Conservation (phyloP, 129 eudicot species). For the Deinandra increscens region DNA sequence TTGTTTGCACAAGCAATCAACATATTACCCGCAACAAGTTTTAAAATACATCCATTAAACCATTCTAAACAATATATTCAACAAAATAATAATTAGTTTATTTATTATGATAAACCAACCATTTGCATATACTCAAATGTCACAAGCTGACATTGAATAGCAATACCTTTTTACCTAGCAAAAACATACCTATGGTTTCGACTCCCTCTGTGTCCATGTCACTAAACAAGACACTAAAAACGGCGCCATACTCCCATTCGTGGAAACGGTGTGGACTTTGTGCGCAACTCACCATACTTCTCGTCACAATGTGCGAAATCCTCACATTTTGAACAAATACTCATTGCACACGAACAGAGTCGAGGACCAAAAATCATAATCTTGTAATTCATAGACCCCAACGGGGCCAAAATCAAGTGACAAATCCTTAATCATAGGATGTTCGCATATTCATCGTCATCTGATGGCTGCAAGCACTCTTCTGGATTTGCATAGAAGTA, state of each 20-base stretch:
- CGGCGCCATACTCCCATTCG: constrained; percentile 11
- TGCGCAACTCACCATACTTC: constrained; percentile 16
- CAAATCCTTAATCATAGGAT: constrained; percentile 24
- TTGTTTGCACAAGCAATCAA: too few species aligned
- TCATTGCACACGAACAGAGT: constrained; percentile 6
- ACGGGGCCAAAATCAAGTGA: constrained; percentile 5
- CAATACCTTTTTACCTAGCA: constrained; percentile 2
- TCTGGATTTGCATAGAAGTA: constrained; percentile 90
- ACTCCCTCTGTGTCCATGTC: constrained; percentile 20
- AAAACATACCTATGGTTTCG: constrained; percentile 12
- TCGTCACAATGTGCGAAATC: constrained; percentile 10
- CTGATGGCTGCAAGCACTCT: constrained; percentile 74
- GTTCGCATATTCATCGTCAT: constrained; percentile 45
- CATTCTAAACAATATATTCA: constrained; percentile 14
- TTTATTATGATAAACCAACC: constrained; percentile 11
- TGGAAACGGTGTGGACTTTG: constrained; percentile 16
- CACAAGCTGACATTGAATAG: constrained; percentile 4
- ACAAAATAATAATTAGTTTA: constrained; percentile 16
- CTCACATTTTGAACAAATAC: constrained; percentile 10
- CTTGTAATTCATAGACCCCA: constrained; percentile 14
- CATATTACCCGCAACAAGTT: too few species aligned
- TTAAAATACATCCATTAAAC: constrained; percentile 3
- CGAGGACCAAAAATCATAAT: constrained; percentile 6
- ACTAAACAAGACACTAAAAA: constrained; percentile 21
- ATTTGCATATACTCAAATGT: constrained; percentile 9